Base-by-base conservation (phyloP, 192 early-diverging fungal species). In the Hyaloraphidium curvatum region DNA sequence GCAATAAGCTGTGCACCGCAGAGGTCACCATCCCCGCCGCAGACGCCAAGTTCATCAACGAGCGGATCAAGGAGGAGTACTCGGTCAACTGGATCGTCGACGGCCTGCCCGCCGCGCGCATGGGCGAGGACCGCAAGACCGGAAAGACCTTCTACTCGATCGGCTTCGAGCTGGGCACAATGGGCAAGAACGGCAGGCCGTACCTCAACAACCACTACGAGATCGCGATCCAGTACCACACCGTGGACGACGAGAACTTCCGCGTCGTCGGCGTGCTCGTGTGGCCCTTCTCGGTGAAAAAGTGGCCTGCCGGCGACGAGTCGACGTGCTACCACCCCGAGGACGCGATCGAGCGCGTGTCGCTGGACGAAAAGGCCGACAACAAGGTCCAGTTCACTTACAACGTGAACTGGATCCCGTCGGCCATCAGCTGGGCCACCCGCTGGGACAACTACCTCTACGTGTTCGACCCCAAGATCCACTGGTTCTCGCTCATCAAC, bases 211-310 rank as follows among this genome's bases (percentile, higher is more conserved):
- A 91, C 65, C 89, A 93, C 62, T 91, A 86, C 59, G 74, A 80
- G 33, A 90, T 96, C 54, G 58, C 59, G n/a, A 70, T 96, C 53
- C 67, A 84, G 40, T 89, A 84, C 62, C 91, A 96, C 56, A 59
- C 66, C 9, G 77, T 80, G 30, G 67, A 70, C 37, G 40, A 23
- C 27, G 62, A 70, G 17, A 70, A 71, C 26, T 61, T 76, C 56
- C 79, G 93, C 19, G 85, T 97, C 13, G 90, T 97, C 26, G 91
- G 93, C 30, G 81, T 94, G 2, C 55, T 81, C 7, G 83, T 92
- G 2, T 62, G 59, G 26, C 90, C 90, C 4, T n/a, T n/a, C n/a
- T n/a, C n/a, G n/a, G n/a, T n/a, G n/a, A n/a, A n/a, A n/a, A n/a
- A n/a, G n/a, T n/a, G n/a, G n/a, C n/a, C n/a, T n/a, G n/a, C n/a